Conservation (phyloP, 306 rosid species). For the Elaeagnus macrophylla region DNA sequence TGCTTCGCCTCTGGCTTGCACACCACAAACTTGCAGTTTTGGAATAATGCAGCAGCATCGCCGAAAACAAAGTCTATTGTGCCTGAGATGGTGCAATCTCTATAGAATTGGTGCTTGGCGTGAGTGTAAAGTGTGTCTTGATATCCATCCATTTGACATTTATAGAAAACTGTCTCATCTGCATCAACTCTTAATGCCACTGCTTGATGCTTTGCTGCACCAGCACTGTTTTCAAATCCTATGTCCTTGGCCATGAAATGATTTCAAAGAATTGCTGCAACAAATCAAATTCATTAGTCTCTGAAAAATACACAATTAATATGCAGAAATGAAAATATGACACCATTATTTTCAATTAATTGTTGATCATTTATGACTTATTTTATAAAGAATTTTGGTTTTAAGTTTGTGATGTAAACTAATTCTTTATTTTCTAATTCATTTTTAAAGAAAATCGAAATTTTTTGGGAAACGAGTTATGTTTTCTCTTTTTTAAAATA, state of each 20-base stretch:
- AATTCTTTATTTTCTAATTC: no score
- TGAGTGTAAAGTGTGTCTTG: constrained; percentile 78
- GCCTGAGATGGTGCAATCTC: constrained; percentile 58
- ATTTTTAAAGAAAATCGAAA: no score
- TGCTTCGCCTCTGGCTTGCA: constrained; percentile 61
- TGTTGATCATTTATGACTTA: no score
- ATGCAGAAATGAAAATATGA: no score
- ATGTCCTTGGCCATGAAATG: constrained; percentile 47
- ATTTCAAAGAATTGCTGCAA: constrained; percentile 47
- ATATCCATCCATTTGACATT: constrained; percentile 63
- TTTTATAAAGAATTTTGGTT: no score
- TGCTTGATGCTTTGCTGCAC: constrained; percentile 66
- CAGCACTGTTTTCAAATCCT: constrained; percentile 73
- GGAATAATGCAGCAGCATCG: constrained; percentile 50
- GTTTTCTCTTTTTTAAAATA: no score
- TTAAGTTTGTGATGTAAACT: no score
- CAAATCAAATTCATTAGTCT: not conserved
- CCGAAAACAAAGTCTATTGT: constrained; percentile 84
- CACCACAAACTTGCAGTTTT: constrained; percentile 58
- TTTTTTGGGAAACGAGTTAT: no score
- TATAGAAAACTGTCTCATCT: constrained; percentile 51
- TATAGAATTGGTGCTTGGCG: constrained; percentile 72
- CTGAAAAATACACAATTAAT: no score
- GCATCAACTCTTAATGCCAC: constrained; percentile 72
- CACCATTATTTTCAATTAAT: no score